Conservation (phyloP, 306 rosid species). For the Herpetospermum pedunculosum region DNA sequence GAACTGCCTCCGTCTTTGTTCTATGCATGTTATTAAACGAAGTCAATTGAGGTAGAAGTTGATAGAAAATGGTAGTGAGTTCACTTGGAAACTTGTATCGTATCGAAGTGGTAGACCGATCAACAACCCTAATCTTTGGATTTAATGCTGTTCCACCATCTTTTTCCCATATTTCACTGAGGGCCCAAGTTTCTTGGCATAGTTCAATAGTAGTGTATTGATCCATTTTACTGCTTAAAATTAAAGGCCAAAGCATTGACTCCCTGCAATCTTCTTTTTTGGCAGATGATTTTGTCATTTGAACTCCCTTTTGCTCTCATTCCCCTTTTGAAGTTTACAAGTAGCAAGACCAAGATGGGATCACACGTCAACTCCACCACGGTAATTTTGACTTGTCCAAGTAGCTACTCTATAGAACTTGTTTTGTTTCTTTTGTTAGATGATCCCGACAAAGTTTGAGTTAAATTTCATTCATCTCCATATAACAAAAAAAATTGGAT, state of each 20-base stretch:
- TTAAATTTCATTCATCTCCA: neutral
- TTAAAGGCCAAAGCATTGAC: neutral
- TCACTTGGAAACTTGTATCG: neutral
- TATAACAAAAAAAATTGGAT: neutral
- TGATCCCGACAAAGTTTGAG: neutral
- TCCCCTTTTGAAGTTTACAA: slow-evolving; percentile 92
- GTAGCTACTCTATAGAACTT: neutral
- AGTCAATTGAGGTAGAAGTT: neutral
- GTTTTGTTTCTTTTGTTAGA: neutral
- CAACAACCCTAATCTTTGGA: neutral
- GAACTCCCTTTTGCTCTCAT: slow-evolving; percentile 91
- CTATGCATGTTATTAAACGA: neutral
- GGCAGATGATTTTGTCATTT: slow-evolving; percentile 93
- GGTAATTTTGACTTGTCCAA: slow-evolving; percentile 23
- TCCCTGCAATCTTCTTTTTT: slow-evolving; percentile 2
- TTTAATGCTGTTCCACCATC: neutral
- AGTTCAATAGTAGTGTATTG: neutral
- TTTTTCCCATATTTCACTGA: neutral
- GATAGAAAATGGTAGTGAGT: neutral
- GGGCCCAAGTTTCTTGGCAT: neutral
- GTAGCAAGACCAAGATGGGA: slow-evolving; percentile 89
- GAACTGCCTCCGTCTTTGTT: neutral
- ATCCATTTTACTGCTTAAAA: neutral
- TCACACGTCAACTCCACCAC: slow-evolving; percentile 46
- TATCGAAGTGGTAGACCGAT: neutral